phyloP scores from a whole-genome alignment of 257 asterid species.

The Eucommia ulmoides region DNA sequence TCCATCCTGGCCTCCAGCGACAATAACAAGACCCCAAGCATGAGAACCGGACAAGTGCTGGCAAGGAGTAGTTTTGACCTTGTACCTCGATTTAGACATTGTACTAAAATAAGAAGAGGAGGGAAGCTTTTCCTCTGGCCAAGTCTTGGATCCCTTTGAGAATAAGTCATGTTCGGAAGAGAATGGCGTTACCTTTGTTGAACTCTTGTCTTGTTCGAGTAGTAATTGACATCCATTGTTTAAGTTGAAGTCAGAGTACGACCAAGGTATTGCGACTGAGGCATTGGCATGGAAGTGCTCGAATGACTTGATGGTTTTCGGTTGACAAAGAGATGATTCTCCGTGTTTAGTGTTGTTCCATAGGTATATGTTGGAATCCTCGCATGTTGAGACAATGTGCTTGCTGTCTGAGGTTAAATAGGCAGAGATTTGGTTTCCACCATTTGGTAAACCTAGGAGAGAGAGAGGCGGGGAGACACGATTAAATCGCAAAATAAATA shows the following conservation, averaged over 20 bases:
- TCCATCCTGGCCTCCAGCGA: neutral
- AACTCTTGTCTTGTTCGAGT: constrained; percentile 9
- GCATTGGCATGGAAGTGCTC: constrained; percentile 64
- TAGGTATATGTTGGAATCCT: constrained; percentile 56
- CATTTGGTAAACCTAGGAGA: constrained; percentile 47
- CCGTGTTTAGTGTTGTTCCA: constrained; percentile 41
- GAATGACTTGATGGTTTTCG: constrained; percentile 37
- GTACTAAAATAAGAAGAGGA: neutral
- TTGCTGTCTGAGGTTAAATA: constrained; percentile 61
- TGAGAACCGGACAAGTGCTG: neutral
- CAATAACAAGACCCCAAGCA: neutral
- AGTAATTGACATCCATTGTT: constrained; percentile 13
- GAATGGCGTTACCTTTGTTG: constrained; percentile 30
- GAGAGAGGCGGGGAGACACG: neutral
- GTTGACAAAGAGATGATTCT: constrained; percentile 18
- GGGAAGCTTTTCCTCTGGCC: neutral
- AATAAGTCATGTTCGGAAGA: constrained; percentile 22
- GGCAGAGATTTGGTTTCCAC: constrained; percentile 51
- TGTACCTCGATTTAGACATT: neutral
- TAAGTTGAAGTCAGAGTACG: constrained; percentile 5
- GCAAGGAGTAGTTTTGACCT: neutral
- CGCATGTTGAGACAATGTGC: constrained; percentile 68
- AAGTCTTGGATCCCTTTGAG: neutral
- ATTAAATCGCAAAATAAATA: neutral
- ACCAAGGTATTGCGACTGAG: constrained; percentile 80